Evolutionary conservation across 2,329 filamentous ascomycete species (phyloP).

Genomic region (Calonectria pauciramosa): DNA sequence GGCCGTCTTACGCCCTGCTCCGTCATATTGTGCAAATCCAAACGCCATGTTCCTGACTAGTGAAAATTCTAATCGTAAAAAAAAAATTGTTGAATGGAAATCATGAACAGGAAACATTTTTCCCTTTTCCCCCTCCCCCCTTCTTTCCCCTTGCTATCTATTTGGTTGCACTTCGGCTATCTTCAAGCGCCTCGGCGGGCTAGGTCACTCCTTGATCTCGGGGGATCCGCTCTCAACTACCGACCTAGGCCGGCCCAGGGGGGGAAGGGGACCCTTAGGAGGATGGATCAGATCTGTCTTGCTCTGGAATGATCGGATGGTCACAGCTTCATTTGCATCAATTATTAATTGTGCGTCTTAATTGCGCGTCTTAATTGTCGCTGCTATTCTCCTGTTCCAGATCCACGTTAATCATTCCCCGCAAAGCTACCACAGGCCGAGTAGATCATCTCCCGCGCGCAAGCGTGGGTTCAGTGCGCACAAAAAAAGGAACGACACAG

Average conservation of each 20-base stretch:
- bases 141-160: not conserved
- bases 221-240: not conserved
- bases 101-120: not conserved
- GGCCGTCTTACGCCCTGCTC: not conserved
- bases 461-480: constrained; percentile 3
- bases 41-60: constrained; percentile 2
- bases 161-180: not conserved
- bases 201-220: not conserved
- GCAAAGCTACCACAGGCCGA: not conserved
- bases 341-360: not conserved
- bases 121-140: not conserved
- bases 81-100: not conserved
- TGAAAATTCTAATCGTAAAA: not conserved
- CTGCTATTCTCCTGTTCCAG: not conserved
- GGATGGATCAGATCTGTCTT: not conserved
- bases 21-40: not conserved
- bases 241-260: not conserved
- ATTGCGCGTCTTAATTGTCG: not conserved
- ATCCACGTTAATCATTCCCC: not conserved
- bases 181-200: not conserved
- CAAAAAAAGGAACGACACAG: not conserved
- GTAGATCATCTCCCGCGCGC: constrained; percentile 3
- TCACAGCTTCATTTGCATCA: not conserved
- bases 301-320: constrained; percentile 5
- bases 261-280: not conserved